These are phyloP conservation scores for Trametes versicolor DNA, from an alignment of 1,284 basidiomycete species.

Conservation along the genomic window DNA sequence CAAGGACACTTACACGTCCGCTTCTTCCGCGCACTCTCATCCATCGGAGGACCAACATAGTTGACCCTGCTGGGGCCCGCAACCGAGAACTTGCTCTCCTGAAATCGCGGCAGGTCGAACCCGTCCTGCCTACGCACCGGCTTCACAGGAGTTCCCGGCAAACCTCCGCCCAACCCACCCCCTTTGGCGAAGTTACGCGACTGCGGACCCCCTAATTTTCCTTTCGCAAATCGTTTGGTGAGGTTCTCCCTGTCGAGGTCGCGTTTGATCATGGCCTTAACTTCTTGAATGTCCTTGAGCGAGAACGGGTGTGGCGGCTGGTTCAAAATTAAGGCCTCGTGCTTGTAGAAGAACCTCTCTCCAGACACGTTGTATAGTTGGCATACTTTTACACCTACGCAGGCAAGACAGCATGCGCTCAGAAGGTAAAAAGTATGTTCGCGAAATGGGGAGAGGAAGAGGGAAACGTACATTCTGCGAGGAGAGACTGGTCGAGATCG, in stretches of 20 bases:
- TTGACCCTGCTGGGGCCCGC: constrained; percentile 54
- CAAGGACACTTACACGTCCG: constrained; percentile 61
- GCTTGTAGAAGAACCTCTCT: constrained; percentile 73
- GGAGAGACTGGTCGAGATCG: constrained; percentile 28
- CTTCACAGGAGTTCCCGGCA: constrained; percentile 27
- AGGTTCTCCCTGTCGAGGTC: constrained; percentile 56
- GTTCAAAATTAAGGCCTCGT: constrained; percentile 66
- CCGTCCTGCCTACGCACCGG: constrained; percentile 32
- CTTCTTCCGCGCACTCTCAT: constrained; percentile 52
- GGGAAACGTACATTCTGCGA: constrained; percentile 33
- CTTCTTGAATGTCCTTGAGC: constrained; percentile 57
- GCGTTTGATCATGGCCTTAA: constrained; percentile 64
- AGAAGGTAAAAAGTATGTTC: background rate
- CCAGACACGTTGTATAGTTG: constrained; percentile 67
- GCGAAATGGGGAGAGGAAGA: background rate
- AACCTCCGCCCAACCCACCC: constrained; percentile 24
- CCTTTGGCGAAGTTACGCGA: constrained; percentile 28
- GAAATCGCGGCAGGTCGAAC: constrained; percentile 25
- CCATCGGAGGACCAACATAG: constrained; percentile 57
- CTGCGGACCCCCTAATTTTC: constrained; percentile 32
- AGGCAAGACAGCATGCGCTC: background rate
- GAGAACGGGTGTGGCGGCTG: constrained; percentile 55
- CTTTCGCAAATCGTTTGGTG: constrained; percentile 46
- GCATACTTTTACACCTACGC: constrained; percentile 72
- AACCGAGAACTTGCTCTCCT: constrained; percentile 45